Conservation (phyloP, 192 early-diverging fungal species). For the Coemansia sp. region DNA sequence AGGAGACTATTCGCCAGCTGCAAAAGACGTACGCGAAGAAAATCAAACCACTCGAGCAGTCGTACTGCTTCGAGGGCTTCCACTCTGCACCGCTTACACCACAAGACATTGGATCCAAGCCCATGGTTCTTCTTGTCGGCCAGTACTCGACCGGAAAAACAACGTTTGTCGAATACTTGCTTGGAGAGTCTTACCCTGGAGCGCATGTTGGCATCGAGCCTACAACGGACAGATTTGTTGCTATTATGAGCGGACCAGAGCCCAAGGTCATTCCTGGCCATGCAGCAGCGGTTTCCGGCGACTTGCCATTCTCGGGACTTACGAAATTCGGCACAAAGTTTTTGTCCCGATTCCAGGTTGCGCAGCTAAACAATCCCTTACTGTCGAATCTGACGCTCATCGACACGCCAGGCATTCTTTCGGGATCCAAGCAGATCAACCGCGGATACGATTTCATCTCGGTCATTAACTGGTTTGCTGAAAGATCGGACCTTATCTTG, state of each 20-base stretch:
- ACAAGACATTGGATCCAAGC: slow-evolving; percentile 82
- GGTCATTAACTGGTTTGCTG: slow-evolving; percentile 85
- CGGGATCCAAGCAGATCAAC: slow-evolving; percentile 82
- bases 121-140: slow-evolving; percentile 82
- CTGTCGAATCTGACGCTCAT: slow-evolving; percentile 82
- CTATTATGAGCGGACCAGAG: slow-evolving; percentile 75
- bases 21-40: slow-evolving; percentile 70
- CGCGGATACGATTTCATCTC: slow-evolving; percentile 81
- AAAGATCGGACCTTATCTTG: slow-evolving; percentile 79
- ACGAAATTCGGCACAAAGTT: slow-evolving; percentile 80
- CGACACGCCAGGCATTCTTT: slow-evolving; percentile 89
- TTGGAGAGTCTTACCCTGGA: slow-evolving; percentile 78
- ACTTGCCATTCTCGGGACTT: slow-evolving; percentile 79
- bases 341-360: slow-evolving; percentile 82
- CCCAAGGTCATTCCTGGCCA: slow-evolving; percentile 82
- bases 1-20: slow-evolving; percentile 61
- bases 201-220: slow-evolving; percentile 87
- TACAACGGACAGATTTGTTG: slow-evolving; percentile 85
- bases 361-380: slow-evolving; percentile 72
- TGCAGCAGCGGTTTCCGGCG: slow-evolving; percentile 79
- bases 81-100: slow-evolving; percentile 78
- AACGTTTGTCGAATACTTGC: slow-evolving; percentile 76
- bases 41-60: slow-evolving; percentile 70
- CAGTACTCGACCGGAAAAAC: slow-evolving; percentile 90
- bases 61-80: slow-evolving; percentile 78